Evolutionary conservation across 2,329 filamentous ascomycete genomes (phyloP).

Genomic region (Arthroderma uncinatum): DNA sequence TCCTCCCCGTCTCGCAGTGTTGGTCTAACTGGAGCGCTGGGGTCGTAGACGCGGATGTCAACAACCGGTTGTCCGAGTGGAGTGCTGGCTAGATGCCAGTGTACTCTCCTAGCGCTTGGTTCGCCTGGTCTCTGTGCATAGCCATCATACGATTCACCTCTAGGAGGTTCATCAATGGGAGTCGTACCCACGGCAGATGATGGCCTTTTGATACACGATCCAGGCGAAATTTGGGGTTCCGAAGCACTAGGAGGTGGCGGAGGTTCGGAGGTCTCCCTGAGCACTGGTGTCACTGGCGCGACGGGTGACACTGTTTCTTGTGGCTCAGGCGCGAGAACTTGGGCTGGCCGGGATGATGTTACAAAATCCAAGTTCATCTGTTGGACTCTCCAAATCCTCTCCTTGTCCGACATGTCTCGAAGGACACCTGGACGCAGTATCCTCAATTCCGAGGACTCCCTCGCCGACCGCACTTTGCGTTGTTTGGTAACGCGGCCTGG

Average conservation of each 20-base stretch:
- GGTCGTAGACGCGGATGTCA: conserved; percentile 11
- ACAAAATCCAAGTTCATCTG: conserved; percentile 1
- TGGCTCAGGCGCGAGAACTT: not conserved
- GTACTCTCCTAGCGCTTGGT: not conserved
- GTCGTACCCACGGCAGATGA: not conserved
- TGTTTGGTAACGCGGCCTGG: conserved; percentile 7
- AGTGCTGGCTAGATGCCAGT: conserved; percentile 9
- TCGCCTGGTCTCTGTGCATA: not conserved
- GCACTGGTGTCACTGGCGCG: not conserved
- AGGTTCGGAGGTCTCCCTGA: not conserved
- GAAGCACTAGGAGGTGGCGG: not conserved
- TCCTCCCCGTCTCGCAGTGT: not conserved
- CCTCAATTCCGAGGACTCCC: not conserved
- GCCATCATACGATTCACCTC: not conserved
- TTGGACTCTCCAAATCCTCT: not conserved
- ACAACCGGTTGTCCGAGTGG: conserved; percentile 14
- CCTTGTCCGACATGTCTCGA: not conserved
- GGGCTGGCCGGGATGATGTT: not conserved
- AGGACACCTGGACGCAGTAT: not conserved
- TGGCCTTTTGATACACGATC: not conserved
- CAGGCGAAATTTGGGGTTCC: not conserved
- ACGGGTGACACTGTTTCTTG: not conserved
- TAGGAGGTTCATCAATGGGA: not conserved
- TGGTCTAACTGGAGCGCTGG: conserved; percentile 8
- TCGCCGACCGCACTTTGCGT: not conserved